Conservation (phyloP, 1,284 basidiomycete genomes). For the Phylloboletellus chloephorus region DNA sequence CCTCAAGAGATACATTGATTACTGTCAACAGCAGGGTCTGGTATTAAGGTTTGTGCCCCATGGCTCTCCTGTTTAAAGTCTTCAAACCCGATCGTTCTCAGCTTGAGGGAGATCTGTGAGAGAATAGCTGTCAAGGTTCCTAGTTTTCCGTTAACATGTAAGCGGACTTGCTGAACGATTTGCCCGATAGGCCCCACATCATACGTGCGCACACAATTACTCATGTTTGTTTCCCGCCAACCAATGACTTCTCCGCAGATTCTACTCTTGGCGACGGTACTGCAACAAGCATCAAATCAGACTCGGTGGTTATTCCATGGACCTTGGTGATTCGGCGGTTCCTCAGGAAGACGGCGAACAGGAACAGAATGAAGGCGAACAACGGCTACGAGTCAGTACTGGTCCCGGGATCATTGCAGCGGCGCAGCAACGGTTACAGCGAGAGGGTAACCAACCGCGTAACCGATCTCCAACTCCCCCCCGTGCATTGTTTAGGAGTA, state of each 20-base stretch:
- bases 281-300: conserved; percentile 85
- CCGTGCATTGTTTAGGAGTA: conserved; percentile 68
- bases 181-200: conserved; percentile 66
- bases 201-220: conserved; percentile 50
- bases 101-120: conserved; percentile 77
- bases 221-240: conserved; percentile 1
- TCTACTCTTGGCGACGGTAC: conserved; percentile 81
- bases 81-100: conserved; percentile 23
- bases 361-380: conserved; percentile 36
- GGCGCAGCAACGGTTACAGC: conserved; percentile 40
- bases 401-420: conserved; percentile 43
- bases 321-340: conserved; percentile 42
- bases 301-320: conserved; percentile 75
- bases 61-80: background rate
- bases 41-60: conserved; percentile 54
- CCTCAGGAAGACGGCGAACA: conserved; percentile 40
- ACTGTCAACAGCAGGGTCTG: conserved; percentile 76
- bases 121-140: conserved; percentile 71
- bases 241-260: conserved; percentile 39
- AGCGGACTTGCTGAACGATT: conserved; percentile 4
- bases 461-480: conserved; percentile 74
- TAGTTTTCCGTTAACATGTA: background rate
- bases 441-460: conserved; percentile 36
- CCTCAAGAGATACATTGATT: conserved; percentile 78
- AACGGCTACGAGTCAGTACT: conserved; percentile 30